Conservation (phyloP, 176 grass and related monocot species). For the Dactylis glomerata region DNA sequence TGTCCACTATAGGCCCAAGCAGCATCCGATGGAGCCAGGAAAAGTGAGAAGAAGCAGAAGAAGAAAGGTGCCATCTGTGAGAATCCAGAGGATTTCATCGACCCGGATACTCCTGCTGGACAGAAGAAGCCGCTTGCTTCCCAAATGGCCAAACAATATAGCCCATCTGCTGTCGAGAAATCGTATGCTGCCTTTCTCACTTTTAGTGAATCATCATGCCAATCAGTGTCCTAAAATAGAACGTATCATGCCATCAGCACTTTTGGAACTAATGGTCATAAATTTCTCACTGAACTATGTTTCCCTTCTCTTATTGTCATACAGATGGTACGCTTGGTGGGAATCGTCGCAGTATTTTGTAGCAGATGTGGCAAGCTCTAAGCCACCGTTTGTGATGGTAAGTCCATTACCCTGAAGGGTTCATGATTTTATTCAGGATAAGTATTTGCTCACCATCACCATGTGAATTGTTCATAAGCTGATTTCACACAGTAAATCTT, state of each 20-base stretch:
- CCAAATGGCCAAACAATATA: slow-evolving; percentile 86
- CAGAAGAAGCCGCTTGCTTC: slow-evolving; percentile 56
- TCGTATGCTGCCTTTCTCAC: slow-evolving; percentile 38
- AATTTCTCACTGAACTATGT: background rate
- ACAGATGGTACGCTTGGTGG: slow-evolving; percentile 87
- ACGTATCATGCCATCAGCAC: background rate
- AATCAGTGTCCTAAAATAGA: background rate
- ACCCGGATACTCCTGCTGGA: slow-evolving; percentile 50
- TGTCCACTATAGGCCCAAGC: slow-evolving; percentile 43
- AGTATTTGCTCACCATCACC: background rate
- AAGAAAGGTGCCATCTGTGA: slow-evolving; percentile 43
- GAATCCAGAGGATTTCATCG: slow-evolving; percentile 59
- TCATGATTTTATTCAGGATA: background rate
- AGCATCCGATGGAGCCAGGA: slow-evolving; percentile 54
- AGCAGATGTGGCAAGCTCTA: slow-evolving; percentile 63
- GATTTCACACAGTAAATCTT: background rate
- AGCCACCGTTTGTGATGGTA: slow-evolving; percentile 80
- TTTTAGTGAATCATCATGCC: background rate
- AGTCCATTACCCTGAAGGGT: slow-evolving; percentile 7
- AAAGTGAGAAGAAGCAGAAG: slow-evolving; percentile 59
- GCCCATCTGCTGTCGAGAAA: slow-evolving; percentile 60
- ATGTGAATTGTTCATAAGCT: background rate
- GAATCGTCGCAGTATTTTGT: slow-evolving; percentile 68
- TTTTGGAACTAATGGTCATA: slow-evolving; percentile 2
- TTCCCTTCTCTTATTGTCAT: background rate